phyloP scores from a whole-genome alignment of 2,329 filamentous ascomycete species.

The Myriosclerotinia duriaeana region DNA sequence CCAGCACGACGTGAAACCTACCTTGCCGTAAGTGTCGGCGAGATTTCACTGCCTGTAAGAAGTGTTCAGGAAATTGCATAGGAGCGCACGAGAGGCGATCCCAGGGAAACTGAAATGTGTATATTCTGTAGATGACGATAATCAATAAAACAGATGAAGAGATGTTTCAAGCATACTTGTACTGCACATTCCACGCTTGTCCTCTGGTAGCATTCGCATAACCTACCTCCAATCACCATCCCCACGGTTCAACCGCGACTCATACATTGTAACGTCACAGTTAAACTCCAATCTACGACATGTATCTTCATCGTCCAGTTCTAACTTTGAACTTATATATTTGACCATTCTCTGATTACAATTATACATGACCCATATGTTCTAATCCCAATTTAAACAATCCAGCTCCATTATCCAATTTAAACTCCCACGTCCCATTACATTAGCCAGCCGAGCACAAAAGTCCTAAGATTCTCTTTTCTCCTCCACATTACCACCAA shows the following conservation, averaged over 20 bases:
- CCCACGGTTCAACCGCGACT: too few relatives aligned
- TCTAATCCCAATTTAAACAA: not conserved
- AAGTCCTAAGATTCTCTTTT: not conserved
- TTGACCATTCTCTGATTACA: not conserved
- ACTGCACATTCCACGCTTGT: not conserved
- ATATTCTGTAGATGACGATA: too few relatives aligned
- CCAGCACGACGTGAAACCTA: too few relatives aligned
- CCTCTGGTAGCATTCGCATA: too few relatives aligned
- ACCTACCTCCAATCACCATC: too few relatives aligned
- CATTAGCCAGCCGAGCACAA: too few relatives aligned
- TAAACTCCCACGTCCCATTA: not conserved
- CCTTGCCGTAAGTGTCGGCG: too few relatives aligned
- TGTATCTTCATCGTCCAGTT: not conserved
- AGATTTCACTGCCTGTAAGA: too few relatives aligned
- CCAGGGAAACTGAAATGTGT: too few relatives aligned
- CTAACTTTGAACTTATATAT: not conserved
- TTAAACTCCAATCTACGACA: not conserved
- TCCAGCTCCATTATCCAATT: not conserved
- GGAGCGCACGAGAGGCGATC: too few relatives aligned
- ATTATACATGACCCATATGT: not conserved
- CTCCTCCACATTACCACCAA: conserved; percentile 6
- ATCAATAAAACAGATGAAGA: too few relatives aligned
- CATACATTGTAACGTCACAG: not conserved
- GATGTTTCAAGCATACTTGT: not conserved
- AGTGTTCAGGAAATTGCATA: too few relatives aligned